Evolutionary conservation across 345 rosid genomes (phyloP).

Genomic region (Populus pruinosa): DNA sequence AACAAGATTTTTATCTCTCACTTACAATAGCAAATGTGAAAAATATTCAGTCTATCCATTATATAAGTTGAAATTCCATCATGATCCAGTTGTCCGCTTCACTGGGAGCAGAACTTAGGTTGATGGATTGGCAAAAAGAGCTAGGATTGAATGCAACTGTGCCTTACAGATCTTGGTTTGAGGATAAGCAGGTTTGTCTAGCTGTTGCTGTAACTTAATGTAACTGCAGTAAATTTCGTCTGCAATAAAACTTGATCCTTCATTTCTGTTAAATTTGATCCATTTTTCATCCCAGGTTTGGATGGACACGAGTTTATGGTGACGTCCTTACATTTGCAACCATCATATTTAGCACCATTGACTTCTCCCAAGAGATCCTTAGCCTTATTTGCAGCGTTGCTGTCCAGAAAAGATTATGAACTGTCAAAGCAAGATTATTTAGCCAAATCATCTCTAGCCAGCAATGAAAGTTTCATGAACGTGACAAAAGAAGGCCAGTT

Average conservation of each 20-base stretch:
- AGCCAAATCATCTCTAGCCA: too few species aligned
- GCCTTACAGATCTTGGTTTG: slow-evolving; percentile 7
- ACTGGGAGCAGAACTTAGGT: slow-evolving; percentile 12
- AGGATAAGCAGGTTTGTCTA: neutral
- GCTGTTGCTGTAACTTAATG: neutral
- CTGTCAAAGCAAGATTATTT: too few species aligned
- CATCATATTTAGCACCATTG: slow-evolving; percentile 5
- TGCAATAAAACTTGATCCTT: neutral
- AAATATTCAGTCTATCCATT: neutral
- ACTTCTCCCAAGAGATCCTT: slow-evolving; percentile 10
- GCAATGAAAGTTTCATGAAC: too few species aligned
- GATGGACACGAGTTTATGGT: slow-evolving; percentile 17
- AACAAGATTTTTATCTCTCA: neutral
- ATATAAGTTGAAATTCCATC: neutral
- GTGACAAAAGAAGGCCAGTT: too few species aligned
- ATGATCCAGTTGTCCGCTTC: slow-evolving; percentile 18
- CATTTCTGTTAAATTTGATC: neutral
- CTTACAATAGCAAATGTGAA: neutral
- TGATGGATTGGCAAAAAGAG: slow-evolving; percentile 10
- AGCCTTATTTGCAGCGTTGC: slow-evolving; percentile 8
- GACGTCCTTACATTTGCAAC: neutral
- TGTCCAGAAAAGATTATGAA: neutral
- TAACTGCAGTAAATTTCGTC: neutral
- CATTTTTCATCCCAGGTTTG: neutral
- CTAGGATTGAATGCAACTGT: slow-evolving; percentile 4